phyloP scores from a whole-genome alignment of 1,139 yeast genomes.

The Taiozyma sp. region DNA sequence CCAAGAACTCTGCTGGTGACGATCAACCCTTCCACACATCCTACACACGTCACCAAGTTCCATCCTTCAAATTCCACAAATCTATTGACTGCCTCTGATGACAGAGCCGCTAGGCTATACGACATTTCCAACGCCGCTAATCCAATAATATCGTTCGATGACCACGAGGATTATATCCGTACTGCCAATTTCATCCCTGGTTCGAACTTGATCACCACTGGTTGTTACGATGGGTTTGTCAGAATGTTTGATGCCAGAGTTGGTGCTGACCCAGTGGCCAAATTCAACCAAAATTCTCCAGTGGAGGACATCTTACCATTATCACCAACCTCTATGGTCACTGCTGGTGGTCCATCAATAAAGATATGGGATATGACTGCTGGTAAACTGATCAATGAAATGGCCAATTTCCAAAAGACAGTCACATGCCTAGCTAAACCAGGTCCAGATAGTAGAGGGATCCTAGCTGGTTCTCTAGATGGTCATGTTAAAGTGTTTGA shows the following conservation, averaged over 20 bases:
- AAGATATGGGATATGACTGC: constrained; percentile 92
- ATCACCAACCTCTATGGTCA: constrained; percentile 73
- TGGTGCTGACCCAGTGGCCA: constrained; percentile 43
- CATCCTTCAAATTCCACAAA: constrained; percentile 71
- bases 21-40: constrained; percentile 75
- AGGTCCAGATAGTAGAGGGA: constrained; percentile 53
- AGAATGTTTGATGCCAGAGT: constrained; percentile 84
- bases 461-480: constrained; percentile 90
- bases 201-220: constrained; percentile 78
- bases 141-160: constrained; percentile 65
- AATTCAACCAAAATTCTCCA: constrained; percentile 63
- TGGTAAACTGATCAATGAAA: constrained; percentile 56
- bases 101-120: constrained; percentile 78
- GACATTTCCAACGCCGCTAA: constrained; percentile 76
- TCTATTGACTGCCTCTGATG: constrained; percentile 87
- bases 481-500: constrained; percentile 97
- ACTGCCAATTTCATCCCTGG: constrained; percentile 77
- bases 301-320: constrained; percentile 84
- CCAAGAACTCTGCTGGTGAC: constrained; percentile 80
- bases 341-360: constrained; percentile 85
- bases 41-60: constrained; percentile 93
- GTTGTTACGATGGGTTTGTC: constrained; percentile 87
- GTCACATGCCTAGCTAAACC: constrained; percentile 76
- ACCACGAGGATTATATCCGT: constrained; percentile 87
- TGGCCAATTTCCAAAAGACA: constrained; percentile 86